Evolutionary conservation across 495 filamentous ascomycete species (phyloP).

Genomic region (Paragyromitra xinjiangensis): DNA sequence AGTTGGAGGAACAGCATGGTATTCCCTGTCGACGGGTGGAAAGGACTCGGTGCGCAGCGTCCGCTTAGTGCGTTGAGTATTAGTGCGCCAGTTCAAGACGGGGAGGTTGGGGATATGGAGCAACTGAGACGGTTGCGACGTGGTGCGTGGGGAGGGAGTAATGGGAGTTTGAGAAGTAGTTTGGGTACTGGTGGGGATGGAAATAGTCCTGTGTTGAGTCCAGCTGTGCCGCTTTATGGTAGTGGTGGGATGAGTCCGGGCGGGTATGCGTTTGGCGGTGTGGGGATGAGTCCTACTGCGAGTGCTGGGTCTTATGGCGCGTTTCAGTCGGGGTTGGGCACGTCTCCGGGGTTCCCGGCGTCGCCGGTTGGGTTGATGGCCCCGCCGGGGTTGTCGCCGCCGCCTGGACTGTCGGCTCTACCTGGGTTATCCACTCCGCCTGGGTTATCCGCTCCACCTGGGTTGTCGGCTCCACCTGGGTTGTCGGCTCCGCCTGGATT

Average conservation of each 20-base stretch:
- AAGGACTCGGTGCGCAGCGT: constrained; percentile 42
- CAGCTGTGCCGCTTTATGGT: constrained; percentile 5
- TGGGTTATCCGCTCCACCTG: constrained; percentile 2
- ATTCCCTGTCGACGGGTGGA: constrained; percentile 50
- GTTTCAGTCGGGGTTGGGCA: too few species aligned
- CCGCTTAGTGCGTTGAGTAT: constrained; percentile 49
- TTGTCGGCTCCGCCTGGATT: constrained; percentile 13
- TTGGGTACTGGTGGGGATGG: constrained; percentile 31
- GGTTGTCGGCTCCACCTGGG: constrained; percentile 24
- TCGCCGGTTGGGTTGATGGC: neutral
- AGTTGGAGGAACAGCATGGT: constrained; percentile 86
- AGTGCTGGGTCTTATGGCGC: too few species aligned
- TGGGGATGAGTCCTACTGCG: too few species aligned
- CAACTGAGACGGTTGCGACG: constrained; percentile 42
- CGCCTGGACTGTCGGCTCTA: neutral
- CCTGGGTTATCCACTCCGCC: constrained; percentile 20
- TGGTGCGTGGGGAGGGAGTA: constrained; percentile 54
- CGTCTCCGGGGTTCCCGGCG: neutral
- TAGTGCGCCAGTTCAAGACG: constrained; percentile 33
- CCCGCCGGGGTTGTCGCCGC: neutral
- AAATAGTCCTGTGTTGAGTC: constrained; percentile 39
- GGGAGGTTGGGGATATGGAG: constrained; percentile 19
- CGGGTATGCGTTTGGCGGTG: neutral
- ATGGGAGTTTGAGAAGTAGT: constrained; percentile 46
- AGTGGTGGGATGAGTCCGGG: constrained; percentile 6